Evolutionary conservation across 179 eudicot species (phyloP).

Genomic region (Nepenthes alata): DNA sequence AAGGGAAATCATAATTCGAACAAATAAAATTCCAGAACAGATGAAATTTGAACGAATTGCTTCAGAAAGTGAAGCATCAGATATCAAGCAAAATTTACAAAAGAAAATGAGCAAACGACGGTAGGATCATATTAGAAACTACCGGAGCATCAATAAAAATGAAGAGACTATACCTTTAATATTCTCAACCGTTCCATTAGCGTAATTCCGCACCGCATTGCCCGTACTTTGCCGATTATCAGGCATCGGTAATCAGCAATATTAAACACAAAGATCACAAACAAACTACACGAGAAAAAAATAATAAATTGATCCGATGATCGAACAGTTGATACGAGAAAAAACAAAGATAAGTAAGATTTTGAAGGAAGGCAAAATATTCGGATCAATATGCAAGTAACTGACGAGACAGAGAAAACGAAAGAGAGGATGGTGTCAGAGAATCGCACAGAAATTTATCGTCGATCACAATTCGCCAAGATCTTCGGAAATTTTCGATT

Average conservation of each 20-base stretch:
- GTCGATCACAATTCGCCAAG: constrained; percentile 6
- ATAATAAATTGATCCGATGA: not conserved
- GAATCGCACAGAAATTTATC: not conserved
- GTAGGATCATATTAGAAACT: too few species aligned
- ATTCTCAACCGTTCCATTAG: constrained; percentile 18
- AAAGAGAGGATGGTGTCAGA: not conserved
- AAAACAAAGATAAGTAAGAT: not conserved
- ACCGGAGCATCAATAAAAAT: not conserved
- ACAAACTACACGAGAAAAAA: not conserved
- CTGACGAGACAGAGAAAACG: not conserved
- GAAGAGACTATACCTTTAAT: constrained; percentile 26
- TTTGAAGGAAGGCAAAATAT: constrained; percentile 7
- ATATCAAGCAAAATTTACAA: not conserved
- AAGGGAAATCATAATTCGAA: not conserved
- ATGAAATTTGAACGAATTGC: not conserved
- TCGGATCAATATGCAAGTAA: constrained; percentile 7
- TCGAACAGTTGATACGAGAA: not conserved
- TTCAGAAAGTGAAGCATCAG: not conserved
- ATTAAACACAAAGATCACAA: not conserved
- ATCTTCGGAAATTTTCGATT: constrained; percentile 3
- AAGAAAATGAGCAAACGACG: not conserved
- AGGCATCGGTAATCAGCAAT: constrained; percentile 37
- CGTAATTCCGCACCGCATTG: constrained; percentile 24
- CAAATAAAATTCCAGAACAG: not conserved
- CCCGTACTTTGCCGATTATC: constrained; percentile 39